These are phyloP conservation scores for Corchorus capsularis DNA, from an alignment of 345 rosid species.

Conservation along the genomic window DNA sequence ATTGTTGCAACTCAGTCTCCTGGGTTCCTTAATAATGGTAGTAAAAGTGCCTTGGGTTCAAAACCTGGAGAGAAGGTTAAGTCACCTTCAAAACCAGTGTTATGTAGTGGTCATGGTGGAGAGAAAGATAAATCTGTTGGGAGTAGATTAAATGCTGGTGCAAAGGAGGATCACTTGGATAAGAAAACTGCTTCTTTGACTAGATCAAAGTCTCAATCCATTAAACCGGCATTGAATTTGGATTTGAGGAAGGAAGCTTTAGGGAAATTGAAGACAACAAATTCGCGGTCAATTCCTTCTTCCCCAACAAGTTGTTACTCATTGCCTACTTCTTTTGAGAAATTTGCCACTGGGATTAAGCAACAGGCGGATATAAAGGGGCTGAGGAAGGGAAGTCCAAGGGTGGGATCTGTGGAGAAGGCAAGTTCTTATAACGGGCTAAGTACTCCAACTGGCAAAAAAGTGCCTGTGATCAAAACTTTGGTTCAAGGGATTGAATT, in stretches of 20 bases:
- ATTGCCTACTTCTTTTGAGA: slow-evolving; percentile 80
- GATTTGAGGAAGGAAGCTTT: slow-evolving; percentile 64
- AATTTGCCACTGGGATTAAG: slow-evolving; percentile 78
- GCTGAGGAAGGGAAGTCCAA: slow-evolving; percentile 53
- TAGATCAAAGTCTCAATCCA: slow-evolving; percentile 62
- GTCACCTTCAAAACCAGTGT: slow-evolving; percentile 33
- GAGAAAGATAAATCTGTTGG: slow-evolving; percentile 56
- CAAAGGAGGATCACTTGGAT: slow-evolving; percentile 51
- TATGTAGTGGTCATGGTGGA: slow-evolving; percentile 25
- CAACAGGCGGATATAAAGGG: slow-evolving; percentile 66
- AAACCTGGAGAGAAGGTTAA: slow-evolving; percentile 55
- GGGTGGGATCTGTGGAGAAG: slow-evolving; percentile 53
- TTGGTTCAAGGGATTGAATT: slow-evolving; percentile 74
- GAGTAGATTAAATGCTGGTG: slow-evolving; percentile 48
- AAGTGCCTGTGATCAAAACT: slow-evolving; percentile 58
- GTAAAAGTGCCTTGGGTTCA: slow-evolving; percentile 32
- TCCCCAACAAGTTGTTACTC: slow-evolving; percentile 92
- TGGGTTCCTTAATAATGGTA: slow-evolving; percentile 61
- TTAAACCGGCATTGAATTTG: slow-evolving; percentile 42
- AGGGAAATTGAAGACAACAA: slow-evolving; percentile 55
- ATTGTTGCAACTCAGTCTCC: slow-evolving; percentile 80
- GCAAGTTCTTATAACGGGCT: slow-evolving; percentile 46
- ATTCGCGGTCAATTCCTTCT: slow-evolving; percentile 79
- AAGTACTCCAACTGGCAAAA: slow-evolving; percentile 49
- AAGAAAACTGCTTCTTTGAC: slow-evolving; percentile 37